Conservation (phyloP, 495 filamentous ascomycete genomes). For the Paragyromitra xinjiangensis region DNA sequence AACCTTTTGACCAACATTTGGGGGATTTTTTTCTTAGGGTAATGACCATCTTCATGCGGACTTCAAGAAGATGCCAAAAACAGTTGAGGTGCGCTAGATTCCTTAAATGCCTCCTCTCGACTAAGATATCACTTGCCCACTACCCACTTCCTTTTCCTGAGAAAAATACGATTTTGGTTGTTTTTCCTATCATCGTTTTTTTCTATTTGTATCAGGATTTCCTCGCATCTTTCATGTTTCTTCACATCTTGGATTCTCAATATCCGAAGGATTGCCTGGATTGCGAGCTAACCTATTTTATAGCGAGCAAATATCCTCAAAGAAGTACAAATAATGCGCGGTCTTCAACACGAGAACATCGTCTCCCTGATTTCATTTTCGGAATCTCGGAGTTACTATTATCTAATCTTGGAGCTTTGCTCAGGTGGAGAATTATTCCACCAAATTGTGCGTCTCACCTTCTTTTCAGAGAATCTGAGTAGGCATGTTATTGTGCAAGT, state of each 20-base stretch:
- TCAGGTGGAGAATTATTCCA: conserved; percentile 97
- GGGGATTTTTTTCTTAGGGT: conserved; percentile 68
- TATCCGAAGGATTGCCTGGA: conserved; percentile 1
- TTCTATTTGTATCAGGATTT: conserved; percentile 35
- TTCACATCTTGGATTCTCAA: background rate
- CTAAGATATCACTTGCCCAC: conserved; percentile 39
- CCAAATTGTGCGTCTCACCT: conserved; percentile 96
- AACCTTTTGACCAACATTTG: conserved; percentile 60
- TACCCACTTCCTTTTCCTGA: conserved; percentile 51
- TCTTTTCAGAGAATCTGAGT: conserved; percentile 95
- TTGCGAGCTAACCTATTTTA: conserved; percentile 57
- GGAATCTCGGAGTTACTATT: conserved; percentile 94
- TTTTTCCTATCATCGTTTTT: conserved; percentile 13
- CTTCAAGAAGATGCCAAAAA: conserved; percentile 91
- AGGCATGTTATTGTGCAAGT: conserved; percentile 95
- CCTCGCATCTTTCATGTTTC: conserved; percentile 20
- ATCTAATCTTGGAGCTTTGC: conserved; percentile 93
- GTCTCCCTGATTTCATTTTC: conserved; percentile 91
- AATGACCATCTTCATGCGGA: conserved; percentile 89
- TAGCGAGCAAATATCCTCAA: conserved; percentile 97
- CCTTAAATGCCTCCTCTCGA: conserved; percentile 58
- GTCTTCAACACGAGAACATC: conserved; percentile 94
- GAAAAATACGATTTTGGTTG: conserved; percentile 15
- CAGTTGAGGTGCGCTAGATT: conserved; percentile 89
- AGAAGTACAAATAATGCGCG: conserved; percentile 98